Percentiles rank a stretch among this genome's conserved stretches.
Evolutionary conservation across 495 filamentous ascomycete species (phyloP).

Genomic region (Talaromyces trachyspermus): DNA sequence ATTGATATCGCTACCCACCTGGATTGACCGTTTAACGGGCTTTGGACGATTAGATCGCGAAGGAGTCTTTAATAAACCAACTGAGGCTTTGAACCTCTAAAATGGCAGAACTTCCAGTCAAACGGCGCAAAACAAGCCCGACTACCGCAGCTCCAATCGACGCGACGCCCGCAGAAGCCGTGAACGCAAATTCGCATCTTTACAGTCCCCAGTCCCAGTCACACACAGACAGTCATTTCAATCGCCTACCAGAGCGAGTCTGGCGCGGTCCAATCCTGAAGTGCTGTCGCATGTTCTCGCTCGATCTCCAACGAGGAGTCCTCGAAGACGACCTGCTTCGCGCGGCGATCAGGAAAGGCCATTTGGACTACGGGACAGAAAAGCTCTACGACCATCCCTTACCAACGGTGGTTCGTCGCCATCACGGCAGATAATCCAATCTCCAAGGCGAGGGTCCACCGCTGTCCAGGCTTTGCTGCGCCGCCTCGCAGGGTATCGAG

Average conservation of each 20-base stretch:
- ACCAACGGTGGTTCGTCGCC: slow-evolving; percentile 29
- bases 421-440: slow-evolving; percentile 25
- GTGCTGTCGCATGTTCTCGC: slow-evolving; percentile 43
- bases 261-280: slow-evolving; percentile 57
- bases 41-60: too few species aligned
- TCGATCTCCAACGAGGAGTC: slow-evolving; percentile 23
- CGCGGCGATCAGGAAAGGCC: slow-evolving; percentile 16
- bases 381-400: slow-evolving; percentile 32
- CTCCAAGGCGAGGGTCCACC: slow-evolving; percentile 26
- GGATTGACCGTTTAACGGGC: too few species aligned
- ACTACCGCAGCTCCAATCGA: slow-evolving; percentile 23
- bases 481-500: slow-evolving; percentile 34
- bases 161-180: slow-evolving; percentile 21
- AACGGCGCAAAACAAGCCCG: slow-evolving; percentile 55
- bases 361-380: slow-evolving; percentile 29
- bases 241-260: slow-evolving; percentile 57
- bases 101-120: slow-evolving; percentile 53
- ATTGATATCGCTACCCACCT: neutral
- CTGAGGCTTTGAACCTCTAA: too few species aligned
- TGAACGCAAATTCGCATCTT: slow-evolving; percentile 13
- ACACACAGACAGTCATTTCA: slow-evolving; percentile 49
- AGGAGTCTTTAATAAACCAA: too few species aligned
- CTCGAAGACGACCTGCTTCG: slow-evolving; percentile 14
- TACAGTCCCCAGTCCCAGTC: slow-evolving; percentile 18
- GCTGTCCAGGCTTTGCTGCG: slow-evolving; percentile 33